Base-by-base conservation (phyloP, 257 asterid species). In the Penstemon davidsonii region DNA sequence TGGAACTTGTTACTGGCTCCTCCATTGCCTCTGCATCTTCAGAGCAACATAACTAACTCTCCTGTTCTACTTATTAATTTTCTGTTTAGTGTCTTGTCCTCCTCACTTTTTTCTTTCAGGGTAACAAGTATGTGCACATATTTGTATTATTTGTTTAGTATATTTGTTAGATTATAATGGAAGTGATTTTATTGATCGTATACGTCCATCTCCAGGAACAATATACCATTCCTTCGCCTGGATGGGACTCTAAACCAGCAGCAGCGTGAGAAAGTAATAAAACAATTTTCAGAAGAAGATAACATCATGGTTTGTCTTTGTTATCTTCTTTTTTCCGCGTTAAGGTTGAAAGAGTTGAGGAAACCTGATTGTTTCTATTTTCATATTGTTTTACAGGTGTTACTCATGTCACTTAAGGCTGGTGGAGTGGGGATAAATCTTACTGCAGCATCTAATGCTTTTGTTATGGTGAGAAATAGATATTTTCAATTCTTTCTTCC, bases 361-460 rank as follows among this genome's bases (percentile, higher is more conserved):
- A 42, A 60, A 8, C 56, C 36, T 58, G 55, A 8, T 50, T 33
- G 18, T 62, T 49, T 60, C 66, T 63, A 56, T 11, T 57, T 57
- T 25, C 33, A 25, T 25, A 36, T 65, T 64, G 57, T 55, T 64
- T 60, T 75, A 49, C 79, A 92, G 97, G 97, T 92, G 69, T 65
- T 93, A 75, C 90, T 93, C 59, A 90, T 93, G 97, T 93, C 99
- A 43, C 81, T 93, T 73, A 93, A 93, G 82, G 97, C 97, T 60
- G 99, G 98, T 69, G 98, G 99, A 59, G 99, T 93, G 66, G 99
- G 99, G 69, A 86, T 93, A 62, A 93, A 93, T 77, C 88, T 93
- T 61, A 93, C 98, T 4, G 95, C 96, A 55, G 99, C 99, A 56
- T 88, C 96, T 39, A 88, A 82, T 83, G 99, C 99, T 63, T 93